Percentiles rank a stretch among this genome's conserved stretches.
Conservation (phyloP, 148 eudicot genomes). For the Spergularia bocconei region DNA sequence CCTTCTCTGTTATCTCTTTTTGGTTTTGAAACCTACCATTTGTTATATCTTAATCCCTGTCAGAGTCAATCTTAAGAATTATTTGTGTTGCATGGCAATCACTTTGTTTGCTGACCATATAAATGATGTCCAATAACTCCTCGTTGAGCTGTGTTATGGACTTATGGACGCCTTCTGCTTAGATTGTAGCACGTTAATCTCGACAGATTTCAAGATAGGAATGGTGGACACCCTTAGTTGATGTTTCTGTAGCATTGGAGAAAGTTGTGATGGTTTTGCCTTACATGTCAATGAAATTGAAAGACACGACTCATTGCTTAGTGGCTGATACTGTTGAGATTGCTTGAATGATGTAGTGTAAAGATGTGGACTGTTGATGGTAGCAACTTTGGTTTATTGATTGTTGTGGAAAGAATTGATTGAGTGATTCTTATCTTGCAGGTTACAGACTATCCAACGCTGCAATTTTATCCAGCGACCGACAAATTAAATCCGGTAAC, state of each 20-base stretch:
- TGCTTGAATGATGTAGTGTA: background rate
- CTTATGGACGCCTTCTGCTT: no score
- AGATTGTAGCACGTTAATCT: no score
- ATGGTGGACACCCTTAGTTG: no score
- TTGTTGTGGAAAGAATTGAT: background rate
- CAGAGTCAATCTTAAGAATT: background rate
- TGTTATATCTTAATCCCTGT: background rate
- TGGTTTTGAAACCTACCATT: slow-evolving; percentile 3
- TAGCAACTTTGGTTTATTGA: background rate
- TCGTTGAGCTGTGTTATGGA: no score
- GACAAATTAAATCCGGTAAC: slow-evolving; percentile 76
- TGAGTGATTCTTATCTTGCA: slow-evolving; percentile 27
- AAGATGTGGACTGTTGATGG: background rate
- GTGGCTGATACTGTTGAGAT: background rate
- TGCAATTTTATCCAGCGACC: slow-evolving; percentile 67
- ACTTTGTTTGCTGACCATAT: background rate
- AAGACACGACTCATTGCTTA: background rate
- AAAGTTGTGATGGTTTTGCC: background rate
- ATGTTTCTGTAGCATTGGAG: no score
- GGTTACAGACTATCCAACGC: slow-evolving; percentile 74
- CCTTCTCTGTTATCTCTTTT: background rate
- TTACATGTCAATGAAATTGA: background rate
- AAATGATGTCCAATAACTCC: background rate
- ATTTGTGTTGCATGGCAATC: background rate
- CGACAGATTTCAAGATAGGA: no score